A percentile compares a stretch with the other conserved stretches of the same genome.
Evolutionary conservation across 2,329 filamentous ascomycete genomes (phyloP).

Genomic region (Xylariaceae sp.): DNA sequence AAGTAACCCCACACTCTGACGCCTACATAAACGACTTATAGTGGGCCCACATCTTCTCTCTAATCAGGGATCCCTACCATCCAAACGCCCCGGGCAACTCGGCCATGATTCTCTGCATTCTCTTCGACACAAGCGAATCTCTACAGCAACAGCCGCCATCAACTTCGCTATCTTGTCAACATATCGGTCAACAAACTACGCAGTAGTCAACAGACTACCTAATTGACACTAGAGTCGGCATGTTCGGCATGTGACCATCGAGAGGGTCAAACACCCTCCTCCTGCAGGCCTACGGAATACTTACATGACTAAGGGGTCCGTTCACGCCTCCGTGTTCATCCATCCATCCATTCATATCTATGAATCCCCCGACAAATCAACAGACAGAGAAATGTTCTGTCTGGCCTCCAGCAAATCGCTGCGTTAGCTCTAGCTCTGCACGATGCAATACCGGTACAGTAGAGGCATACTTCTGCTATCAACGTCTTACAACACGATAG

Average conservation of each 20-base stretch:
- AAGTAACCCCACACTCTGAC: background rate
- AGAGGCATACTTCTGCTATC: background rate
- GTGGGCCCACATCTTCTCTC: background rate
- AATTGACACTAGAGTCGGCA: background rate
- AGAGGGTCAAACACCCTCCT: background rate
- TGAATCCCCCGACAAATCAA: background rate
- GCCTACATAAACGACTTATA: background rate
- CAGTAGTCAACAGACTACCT: background rate
- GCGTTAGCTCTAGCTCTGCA: background rate
- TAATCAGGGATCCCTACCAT: background rate
- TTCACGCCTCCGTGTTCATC: background rate
- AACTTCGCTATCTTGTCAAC: background rate
- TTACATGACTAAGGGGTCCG: background rate
- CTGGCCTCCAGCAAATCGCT: background rate
- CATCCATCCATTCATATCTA: background rate
- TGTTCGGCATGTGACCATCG: background rate
- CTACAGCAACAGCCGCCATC: constrained; percentile 10
- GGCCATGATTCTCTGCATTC: background rate
- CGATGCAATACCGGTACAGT: background rate
- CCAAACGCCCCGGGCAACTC: background rate
- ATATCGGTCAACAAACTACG: background rate
- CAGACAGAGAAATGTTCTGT: background rate
- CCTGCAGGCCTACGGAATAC: background rate
- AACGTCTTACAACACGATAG: background rate
- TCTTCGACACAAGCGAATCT: constrained; percentile 9